Conservation (phyloP, 768 basidiomycete genomes). For the Cystobasidium onofrii region DNA sequence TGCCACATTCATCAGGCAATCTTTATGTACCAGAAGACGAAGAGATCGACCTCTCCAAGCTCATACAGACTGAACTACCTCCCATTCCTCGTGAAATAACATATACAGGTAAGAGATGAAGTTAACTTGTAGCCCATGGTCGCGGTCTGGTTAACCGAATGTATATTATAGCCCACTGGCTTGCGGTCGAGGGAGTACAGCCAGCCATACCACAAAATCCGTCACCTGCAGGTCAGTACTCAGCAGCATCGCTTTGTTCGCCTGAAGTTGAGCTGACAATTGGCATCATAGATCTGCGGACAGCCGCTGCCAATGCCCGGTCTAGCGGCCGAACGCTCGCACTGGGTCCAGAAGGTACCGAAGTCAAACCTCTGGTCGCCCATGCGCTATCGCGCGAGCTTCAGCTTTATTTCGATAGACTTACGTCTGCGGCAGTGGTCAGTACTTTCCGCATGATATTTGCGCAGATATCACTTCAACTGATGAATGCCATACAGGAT, state of each 20-base stretch:
- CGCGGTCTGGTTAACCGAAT: too few species aligned
- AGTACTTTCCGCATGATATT: neutral
- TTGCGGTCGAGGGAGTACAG: constrained; percentile 95
- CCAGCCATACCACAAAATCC: constrained; percentile 95
- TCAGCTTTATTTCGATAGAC: constrained; percentile 84
- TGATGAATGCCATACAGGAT: constrained; percentile 48
- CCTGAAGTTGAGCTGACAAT: neutral
- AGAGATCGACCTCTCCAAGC: constrained; percentile 90
- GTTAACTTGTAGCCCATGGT: too few species aligned
- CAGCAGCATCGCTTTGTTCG: neutral
- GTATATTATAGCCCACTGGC: constrained; percentile 74
- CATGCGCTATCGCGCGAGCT: constrained; percentile 87
- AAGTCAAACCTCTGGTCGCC: constrained; percentile 61
- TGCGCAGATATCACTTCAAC: constrained; percentile 47
- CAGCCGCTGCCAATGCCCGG: constrained; percentile 20
- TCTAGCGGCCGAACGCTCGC: neutral
- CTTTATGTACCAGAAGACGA: constrained; percentile 95
- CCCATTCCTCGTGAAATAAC: constrained; percentile 67
- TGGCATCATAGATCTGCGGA: neutral
- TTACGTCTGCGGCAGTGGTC: constrained; percentile 64
- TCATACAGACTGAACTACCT: constrained; percentile 77
- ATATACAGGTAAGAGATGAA: constrained; percentile 60
- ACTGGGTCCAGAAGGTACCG: constrained; percentile 10
- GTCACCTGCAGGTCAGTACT: constrained; percentile 47
- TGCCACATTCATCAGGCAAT: constrained; percentile 54